Evolutionary conservation across 495 filamentous ascomycete genomes (phyloP).

Genomic region (Aspergillus haitiensis): DNA sequence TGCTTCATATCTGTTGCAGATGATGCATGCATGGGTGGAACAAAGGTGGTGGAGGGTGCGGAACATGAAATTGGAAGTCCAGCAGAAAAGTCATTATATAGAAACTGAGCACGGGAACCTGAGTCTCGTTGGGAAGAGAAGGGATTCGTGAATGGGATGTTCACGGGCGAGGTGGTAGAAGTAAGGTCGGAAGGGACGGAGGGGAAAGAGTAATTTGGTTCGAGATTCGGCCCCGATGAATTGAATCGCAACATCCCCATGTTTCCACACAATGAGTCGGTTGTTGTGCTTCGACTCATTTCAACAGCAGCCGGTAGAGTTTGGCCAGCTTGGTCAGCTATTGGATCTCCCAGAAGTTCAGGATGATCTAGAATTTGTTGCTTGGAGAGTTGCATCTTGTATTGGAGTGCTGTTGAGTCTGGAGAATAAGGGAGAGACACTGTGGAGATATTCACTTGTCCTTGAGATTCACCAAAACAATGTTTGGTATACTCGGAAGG

Average conservation of each 20-base stretch:
- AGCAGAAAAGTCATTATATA: constrained; percentile 31
- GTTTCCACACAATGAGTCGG: constrained; percentile 46
- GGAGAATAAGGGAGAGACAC: constrained; percentile 34
- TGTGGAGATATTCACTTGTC: constrained; percentile 30
- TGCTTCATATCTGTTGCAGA: constrained; percentile 38
- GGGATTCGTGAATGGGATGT: constrained; percentile 31
- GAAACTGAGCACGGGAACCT: constrained; percentile 29
- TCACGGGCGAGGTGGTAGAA: constrained; percentile 33
- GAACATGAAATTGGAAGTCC: constrained; percentile 37
- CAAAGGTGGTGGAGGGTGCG: constrained; percentile 33
- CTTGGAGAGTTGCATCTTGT: constrained; percentile 23
- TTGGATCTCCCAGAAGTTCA: constrained; percentile 20
- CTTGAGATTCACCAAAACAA: constrained; percentile 33
- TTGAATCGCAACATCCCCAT: constrained; percentile 48
- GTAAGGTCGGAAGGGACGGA: constrained; percentile 37
- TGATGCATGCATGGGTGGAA: constrained; percentile 23
- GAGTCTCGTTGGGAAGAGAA: constrained; percentile 33
- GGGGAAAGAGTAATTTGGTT: constrained; percentile 33
- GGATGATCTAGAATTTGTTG: constrained; percentile 20
- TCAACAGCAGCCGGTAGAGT: constrained; percentile 30
- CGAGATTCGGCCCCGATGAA: constrained; percentile 40
- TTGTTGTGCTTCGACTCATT: constrained; percentile 50
- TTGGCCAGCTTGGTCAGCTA: constrained; percentile 25
- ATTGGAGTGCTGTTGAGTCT: constrained; percentile 29
- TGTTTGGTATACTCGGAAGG: constrained; percentile 46